Percentiles rank a stretch among this genome's conserved stretches.
These are phyloP conservation scores for Lyophyllum shimeji DNA, from an alignment of 768 basidiomycete species.

Conservation along the genomic window DNA sequence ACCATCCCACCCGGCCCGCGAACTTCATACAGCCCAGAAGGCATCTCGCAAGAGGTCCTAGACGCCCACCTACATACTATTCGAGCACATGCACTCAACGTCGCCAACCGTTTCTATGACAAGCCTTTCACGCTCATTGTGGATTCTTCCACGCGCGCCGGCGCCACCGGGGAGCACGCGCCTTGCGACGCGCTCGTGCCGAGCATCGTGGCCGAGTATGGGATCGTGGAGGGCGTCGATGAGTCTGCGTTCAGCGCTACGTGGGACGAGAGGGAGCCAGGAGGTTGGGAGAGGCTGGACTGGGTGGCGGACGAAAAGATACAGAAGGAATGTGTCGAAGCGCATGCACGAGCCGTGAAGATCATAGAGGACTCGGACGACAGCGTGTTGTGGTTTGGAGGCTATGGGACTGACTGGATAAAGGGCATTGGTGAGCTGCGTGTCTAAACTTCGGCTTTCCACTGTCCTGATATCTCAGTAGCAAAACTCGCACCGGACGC, in stretches of 20 bases:
- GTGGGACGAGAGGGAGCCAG: constrained; percentile 9
- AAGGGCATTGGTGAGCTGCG: constrained; percentile 58
- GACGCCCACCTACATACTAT: constrained; percentile 77
- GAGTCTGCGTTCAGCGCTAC: constrained; percentile 36
- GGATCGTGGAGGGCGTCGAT: constrained; percentile 68
- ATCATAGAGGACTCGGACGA: constrained; percentile 82
- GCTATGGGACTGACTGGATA: constrained; percentile 89
- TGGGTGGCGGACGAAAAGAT: constrained; percentile 72
- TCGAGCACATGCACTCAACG: constrained; percentile 58
- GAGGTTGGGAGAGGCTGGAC: constrained; percentile 63
- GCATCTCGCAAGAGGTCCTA: constrained; percentile 37
- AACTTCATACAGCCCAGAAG: constrained; percentile 25
- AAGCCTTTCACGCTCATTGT: constrained; percentile 82
- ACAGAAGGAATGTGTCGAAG: constrained; percentile 53
- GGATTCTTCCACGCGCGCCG: constrained; percentile 82
- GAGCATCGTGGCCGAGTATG: constrained; percentile 83
- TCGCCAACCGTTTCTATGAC: constrained; percentile 87
- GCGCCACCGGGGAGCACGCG: constrained; percentile 89
- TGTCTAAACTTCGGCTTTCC: not conserved
- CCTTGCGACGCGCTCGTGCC: constrained; percentile 90
- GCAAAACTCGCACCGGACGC: constrained; percentile 68
- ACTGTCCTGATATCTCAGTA: constrained; percentile 2
- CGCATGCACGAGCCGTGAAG: constrained; percentile 51
- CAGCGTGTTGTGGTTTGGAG: constrained; percentile 77
- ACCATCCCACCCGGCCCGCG: constrained; percentile 28